Evolutionary conservation across 768 basidiomycete genomes (phyloP), one percentile per base, ranked within the genome.

Genomic region (Tulasnella sp.): DNA sequence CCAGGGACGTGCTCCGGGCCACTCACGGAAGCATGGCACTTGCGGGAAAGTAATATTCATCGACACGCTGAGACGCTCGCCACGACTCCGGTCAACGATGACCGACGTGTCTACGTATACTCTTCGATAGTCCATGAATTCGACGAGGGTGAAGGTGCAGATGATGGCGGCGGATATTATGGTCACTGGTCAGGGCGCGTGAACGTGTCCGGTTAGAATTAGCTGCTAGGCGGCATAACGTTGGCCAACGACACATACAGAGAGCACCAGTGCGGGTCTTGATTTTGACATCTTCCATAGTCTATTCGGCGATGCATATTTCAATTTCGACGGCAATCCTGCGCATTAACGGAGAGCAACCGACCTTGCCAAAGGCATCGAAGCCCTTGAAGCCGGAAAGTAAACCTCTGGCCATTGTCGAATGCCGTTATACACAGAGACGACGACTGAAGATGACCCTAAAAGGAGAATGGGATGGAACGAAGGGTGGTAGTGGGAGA

Each of bases 301-400:
- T 99, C 97, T 99, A 84, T 44, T 20, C n/a, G 48, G 34, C 6
- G 40, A 72, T 16, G 48, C 34, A 46, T 24, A 31, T 40, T 69
- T 80, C 58, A 37, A 6, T 54, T 41, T 79, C 28, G 31, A 75
- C 22, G 50, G 14, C 18, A 12, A 24, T 72, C 74, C 69, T 50
- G 58, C 37, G 72, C 44, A 24, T 18, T 44, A n/a, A 37, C 12
- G 2, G 40, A 22, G 34, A 20, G 22, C 79, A 22, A 83, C 89
- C 83, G 84, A 97, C 97, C 93, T 99, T 99, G 82, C 98, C 98
- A 89, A 99, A 99, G 87, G 98, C 98, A 89, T 99, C 98, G 78
- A 99, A 90, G 85, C 96, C 95, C 86, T 94, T 96, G 84, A 99
- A 84, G 69, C 81, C 84, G 50, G 86, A 86, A 80, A 87, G 84